Evolutionary conservation across 1,284 basidiomycete genomes (phyloP).

Genomic region (Tylopilus orsonianus): DNA sequence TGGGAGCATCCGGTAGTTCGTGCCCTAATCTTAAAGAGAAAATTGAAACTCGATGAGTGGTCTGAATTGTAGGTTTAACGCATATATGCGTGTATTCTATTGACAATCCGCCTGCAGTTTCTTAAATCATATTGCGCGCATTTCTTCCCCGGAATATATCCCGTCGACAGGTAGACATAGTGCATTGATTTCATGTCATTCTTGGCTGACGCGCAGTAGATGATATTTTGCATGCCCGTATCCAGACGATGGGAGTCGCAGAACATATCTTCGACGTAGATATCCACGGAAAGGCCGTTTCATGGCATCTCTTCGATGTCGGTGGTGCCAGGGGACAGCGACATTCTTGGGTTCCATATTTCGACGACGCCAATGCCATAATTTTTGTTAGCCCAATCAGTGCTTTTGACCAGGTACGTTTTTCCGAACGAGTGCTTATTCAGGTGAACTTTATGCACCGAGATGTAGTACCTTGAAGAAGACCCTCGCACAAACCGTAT

Average conservation of each 20-base stretch:
- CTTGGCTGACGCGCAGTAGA: slow-evolving; percentile 42
- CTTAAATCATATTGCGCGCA: slow-evolving; percentile 66
- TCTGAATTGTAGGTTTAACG: slow-evolving; percentile 70
- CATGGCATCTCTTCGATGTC: slow-evolving; percentile 81
- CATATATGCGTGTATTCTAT: slow-evolving; percentile 21
- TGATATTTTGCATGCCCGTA: slow-evolving; percentile 79
- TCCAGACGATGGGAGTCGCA: slow-evolving; percentile 81
- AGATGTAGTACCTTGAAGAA: slow-evolving; percentile 72
- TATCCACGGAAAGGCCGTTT: slow-evolving; percentile 70
- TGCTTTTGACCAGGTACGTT: slow-evolving; percentile 75
- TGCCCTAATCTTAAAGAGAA: slow-evolving; percentile 62
- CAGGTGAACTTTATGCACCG: neutral
- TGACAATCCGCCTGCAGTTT: slow-evolving; percentile 48
- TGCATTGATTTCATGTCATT: neutral
- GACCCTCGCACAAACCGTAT: slow-evolving; percentile 79
- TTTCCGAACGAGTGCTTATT: neutral
- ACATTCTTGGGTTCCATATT: slow-evolving; percentile 79
- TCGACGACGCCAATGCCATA: slow-evolving; percentile 83
- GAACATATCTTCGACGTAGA: slow-evolving; percentile 75
- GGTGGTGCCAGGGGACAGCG: slow-evolving; percentile 82
- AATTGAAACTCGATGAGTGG: slow-evolving; percentile 78
- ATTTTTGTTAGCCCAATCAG: slow-evolving; percentile 86
- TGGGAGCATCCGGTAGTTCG: slow-evolving; percentile 71
- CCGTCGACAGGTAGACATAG: slow-evolving; percentile 61
- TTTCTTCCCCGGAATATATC: slow-evolving; percentile 64